A percentile compares a stretch with the other conserved stretches of the same genome.
Evolutionary conservation across 2,329 filamentous ascomycete genomes (phyloP).

Genomic region (Pseudogymnoascus verrucosus): DNA sequence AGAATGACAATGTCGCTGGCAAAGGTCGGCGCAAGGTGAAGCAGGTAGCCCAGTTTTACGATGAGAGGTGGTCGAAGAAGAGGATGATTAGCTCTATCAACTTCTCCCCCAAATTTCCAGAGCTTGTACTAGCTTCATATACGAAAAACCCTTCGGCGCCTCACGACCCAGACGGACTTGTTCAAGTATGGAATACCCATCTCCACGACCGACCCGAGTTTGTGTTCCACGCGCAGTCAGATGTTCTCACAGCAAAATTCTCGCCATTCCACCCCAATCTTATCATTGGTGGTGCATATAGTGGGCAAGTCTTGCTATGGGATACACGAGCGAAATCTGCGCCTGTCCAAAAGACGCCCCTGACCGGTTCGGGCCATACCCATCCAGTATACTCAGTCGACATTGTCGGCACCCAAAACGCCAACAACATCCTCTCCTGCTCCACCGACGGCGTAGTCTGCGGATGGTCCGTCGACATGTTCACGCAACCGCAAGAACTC

Average conservation of each 20-base stretch:
- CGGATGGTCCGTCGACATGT: conserved; percentile 96
- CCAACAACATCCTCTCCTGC: conserved; percentile 95
- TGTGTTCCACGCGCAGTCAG: conserved; percentile 91
- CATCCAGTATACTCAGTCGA: conserved; percentile 94
- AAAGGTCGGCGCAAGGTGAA: conserved; percentile 69
- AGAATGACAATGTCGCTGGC: conserved; percentile 59
- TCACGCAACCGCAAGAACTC: conserved; percentile 90
- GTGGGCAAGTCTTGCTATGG: conserved; percentile 93
- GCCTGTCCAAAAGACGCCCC: conserved; percentile 89
- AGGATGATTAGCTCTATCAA: conserved; percentile 93
- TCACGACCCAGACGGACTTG: conserved; percentile 84
- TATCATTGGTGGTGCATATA: conserved; percentile 93
- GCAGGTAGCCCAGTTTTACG: conserved; percentile 88
- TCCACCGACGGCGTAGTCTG: conserved; percentile 96
- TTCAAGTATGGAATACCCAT: conserved; percentile 96
- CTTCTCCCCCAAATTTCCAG: conserved; percentile 92
- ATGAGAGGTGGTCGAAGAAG: conserved; percentile 94
- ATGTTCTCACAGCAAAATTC: conserved; percentile 91
- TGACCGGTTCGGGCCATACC: conserved; percentile 90
- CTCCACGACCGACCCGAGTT: conserved; percentile 93
- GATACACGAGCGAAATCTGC: conserved; percentile 84
- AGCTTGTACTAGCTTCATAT: conserved; percentile 87
- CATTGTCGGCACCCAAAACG: conserved; percentile 95
- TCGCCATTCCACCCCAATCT: conserved; percentile 98
- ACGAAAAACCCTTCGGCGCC: conserved; percentile 95